Base-by-base conservation (phyloP, 2,329 filamentous ascomycete species). In the Cercospora zeina region DNA sequence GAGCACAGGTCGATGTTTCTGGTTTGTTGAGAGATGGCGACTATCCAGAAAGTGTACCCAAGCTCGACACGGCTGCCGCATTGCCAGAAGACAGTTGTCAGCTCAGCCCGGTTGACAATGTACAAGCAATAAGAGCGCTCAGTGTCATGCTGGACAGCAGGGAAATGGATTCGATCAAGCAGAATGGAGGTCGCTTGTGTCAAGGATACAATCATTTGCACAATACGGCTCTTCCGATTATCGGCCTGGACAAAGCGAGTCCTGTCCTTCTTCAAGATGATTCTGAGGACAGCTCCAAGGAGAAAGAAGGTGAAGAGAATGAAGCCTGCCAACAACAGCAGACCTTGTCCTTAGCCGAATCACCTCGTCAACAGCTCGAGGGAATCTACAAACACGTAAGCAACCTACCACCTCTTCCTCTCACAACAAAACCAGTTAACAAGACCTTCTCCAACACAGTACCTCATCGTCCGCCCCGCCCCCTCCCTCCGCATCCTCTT, bases 1-100 rank as follows among this genome's bases (percentile, higher is more conserved):
- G 89, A 33, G 87, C 87, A 0, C 88, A 90, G 71, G 84, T 90
- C 24, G 88, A 91, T 64, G 81, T 90, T 10, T 88, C 85, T 0
- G 86, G 87, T 3, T 79, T 91, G 0, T 83, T 85, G 9, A 87
- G 86, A 69, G 85, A 89, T 42, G 84, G 82, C 63, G 81, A 83
- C 0, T 87, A 87, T 14, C 81, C 91, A 33, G 85, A 87, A 10
- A 86, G 85, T 0, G 77, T 90, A 13, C 79, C 79, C 54, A 71
- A 63, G 49, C 65, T 69, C 24, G 71, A 67, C 37, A 69, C 60
- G 55, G 69, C 61, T 47, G 68, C 74, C 7, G 62, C 72, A 21
- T 33, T 39, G 54, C 39, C 55, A 9, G 62, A 66, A 14, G 68
- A 74, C 3, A 65, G 76, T 3, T 71, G 73, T 7, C 69, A 70